Conservation (phyloP, 2,329 filamentous ascomycete species). For the Mycosphaerelloides madeirae region DNA sequence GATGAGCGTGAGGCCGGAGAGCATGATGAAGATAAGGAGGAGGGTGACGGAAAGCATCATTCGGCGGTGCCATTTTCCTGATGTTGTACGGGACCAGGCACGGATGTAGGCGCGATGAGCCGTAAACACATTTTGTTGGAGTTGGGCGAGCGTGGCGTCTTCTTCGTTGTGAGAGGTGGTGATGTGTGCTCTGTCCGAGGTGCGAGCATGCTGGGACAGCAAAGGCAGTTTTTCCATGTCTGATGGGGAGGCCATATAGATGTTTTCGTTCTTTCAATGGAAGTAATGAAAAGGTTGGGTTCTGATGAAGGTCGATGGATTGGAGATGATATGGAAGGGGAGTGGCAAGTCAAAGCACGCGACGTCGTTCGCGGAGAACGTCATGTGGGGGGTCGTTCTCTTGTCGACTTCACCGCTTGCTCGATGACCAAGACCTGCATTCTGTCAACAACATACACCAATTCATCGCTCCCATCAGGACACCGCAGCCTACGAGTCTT, state of each 20-base stretch:
- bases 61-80: slow-evolving; percentile 28
- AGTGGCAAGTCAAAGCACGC: too few species aligned
- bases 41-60: slow-evolving; percentile 29
- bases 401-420: too few species aligned
- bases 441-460: too few species aligned
- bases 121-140: slow-evolving; percentile 27
- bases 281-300: too few species aligned
- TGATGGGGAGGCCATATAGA: not conserved
- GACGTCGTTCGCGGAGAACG: too few species aligned
- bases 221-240: slow-evolving; percentile 27
- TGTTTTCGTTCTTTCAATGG: too few species aligned
- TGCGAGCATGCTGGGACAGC: slow-evolving; percentile 6
- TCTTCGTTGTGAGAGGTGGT: not conserved
- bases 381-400: too few species aligned
- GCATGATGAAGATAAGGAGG: slow-evolving; percentile 25
- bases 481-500: too few species aligned
- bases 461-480: too few species aligned
- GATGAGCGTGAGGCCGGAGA: slow-evolving; percentile 25
- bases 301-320: too few species aligned
- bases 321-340: too few species aligned
- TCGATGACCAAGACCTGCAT: too few species aligned
- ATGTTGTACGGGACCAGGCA: slow-evolving; percentile 30
- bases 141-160: slow-evolving; percentile 26
- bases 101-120: slow-evolving; percentile 32
- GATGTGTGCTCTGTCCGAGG: not conserved